These are phyloP conservation scores for Aspergillus japonicus DNA, from an alignment of 2,329 filamentous ascomycete species.

Conservation along the genomic window DNA sequence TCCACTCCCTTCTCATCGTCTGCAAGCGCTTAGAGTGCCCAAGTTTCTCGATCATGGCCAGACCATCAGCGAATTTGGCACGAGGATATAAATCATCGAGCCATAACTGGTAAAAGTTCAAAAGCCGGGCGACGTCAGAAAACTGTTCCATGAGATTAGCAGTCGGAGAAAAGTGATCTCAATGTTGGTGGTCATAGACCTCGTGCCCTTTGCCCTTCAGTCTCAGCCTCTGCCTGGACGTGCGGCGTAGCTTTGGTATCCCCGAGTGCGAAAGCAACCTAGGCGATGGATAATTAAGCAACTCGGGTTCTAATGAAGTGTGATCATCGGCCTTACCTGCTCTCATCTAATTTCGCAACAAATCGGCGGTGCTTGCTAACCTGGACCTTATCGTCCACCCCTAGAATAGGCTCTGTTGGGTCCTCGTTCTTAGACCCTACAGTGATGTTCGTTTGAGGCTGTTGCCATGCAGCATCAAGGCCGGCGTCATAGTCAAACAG, in stretches of 20 bases:
- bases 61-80: slow-evolving; percentile 86
- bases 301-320: background rate
- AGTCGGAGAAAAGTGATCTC: background rate
- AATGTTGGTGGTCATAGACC: slow-evolving; percentile 45
- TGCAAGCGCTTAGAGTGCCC: slow-evolving; percentile 81
- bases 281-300: background rate
- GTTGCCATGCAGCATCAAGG: slow-evolving; percentile 51
- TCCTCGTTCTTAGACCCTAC: slow-evolving; percentile 9
- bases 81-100: slow-evolving; percentile 94
- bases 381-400: slow-evolving; percentile 83
- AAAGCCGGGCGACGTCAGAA: slow-evolving; percentile 74
- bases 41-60: slow-evolving; percentile 87
- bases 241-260: slow-evolving; percentile 75
- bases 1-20: slow-evolving; percentile 75
- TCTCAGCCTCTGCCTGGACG: slow-evolving; percentile 67
- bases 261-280: slow-evolving; percentile 81
- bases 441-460: slow-evolving; percentile 30
- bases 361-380: slow-evolving; percentile 75
- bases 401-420: slow-evolving; percentile 58
- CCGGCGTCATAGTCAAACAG: slow-evolving; percentile 74
- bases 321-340: slow-evolving; percentile 51
- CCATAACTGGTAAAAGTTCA: slow-evolving; percentile 94
- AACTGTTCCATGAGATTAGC: slow-evolving; percentile 55
- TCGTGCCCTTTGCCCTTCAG: slow-evolving; percentile 95
- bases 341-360: slow-evolving; percentile 82